Conservation (phyloP, 1,139 yeast species). For the Wickerhamomyces sp. region DNA sequence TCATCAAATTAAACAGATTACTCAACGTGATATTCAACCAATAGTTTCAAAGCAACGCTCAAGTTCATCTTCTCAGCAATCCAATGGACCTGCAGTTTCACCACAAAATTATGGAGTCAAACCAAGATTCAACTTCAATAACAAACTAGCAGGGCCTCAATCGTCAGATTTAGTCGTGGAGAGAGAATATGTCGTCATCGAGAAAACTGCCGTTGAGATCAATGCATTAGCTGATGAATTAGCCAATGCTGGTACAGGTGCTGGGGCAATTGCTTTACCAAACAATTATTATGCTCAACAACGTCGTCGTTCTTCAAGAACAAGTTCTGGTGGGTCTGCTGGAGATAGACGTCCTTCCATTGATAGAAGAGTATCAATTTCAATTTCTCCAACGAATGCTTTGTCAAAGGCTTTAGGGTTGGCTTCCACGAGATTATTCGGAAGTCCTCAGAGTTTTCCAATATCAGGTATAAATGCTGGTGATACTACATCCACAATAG, state of each 20-base stretch:
- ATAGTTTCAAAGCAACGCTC: constrained; percentile 7
- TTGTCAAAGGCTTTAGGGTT: constrained; percentile 80
- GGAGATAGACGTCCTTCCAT: constrained; percentile 31
- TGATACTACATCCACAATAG: neutral
- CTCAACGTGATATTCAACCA: constrained; percentile 21
- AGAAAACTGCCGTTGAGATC: constrained; percentile 89
- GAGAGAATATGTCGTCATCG: constrained; percentile 89
- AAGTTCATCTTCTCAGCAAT: constrained; percentile 7
- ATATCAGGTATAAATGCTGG: constrained; percentile 4
- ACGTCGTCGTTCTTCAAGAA: constrained; percentile 29
- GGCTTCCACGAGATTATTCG: constrained; percentile 86
- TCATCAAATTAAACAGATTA: constrained; percentile 14
- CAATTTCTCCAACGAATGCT: constrained; percentile 85
- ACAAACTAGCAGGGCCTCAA: neutral
- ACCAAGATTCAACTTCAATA: constrained; percentile 12
- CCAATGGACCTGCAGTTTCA: constrained; percentile 7
- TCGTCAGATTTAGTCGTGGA: constrained; percentile 50
- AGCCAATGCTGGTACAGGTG: constrained; percentile 62
- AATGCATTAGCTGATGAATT: constrained; percentile 93
- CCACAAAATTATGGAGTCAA: constrained; percentile 1
- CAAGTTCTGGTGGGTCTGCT: constrained; percentile 29
- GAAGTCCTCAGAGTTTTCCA: constrained; percentile 28
- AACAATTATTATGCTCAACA: constrained; percentile 16
- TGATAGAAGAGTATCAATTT: constrained; percentile 59
- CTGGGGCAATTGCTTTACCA: constrained; percentile 37